Base-by-base conservation (phyloP, 352 stramenopile species). In the Globisporangium acanthophoron region DNA sequence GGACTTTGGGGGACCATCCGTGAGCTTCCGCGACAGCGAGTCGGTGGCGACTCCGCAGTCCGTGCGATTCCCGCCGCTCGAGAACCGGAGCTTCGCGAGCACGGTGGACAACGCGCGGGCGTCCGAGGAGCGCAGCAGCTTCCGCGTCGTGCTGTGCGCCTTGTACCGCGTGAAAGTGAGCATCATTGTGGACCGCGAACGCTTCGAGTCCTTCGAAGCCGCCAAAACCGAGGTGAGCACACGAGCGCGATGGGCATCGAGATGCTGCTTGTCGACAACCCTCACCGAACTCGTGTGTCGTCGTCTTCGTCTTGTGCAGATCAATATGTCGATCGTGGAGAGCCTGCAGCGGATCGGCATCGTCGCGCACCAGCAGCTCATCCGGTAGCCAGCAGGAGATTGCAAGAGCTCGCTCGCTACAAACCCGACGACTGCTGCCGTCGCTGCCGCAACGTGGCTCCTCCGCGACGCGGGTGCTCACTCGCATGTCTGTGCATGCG, bases 121-220 rank as follows among this genome's bases (percentile, higher is more conserved):
- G 46, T 63, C 48, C 11, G 66, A 75, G 7, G 59, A 76, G 41
- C 72, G 65, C 13, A 56, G 21, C 27, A 59, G 20, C 53, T 58
- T 74, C 39, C 67, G 71, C 56, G 71, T 86, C 43, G 73, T 78
- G 20, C 66, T 84, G 5, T 57, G 74, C 49, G 67, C 70, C 13
- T 82, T 92, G 78, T 83, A 87, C 35, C 55, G 61, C 39, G 61
- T 92, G 13, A 88, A 85, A 64, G 65, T 88, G n/a, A 73, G 65
- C 41, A 64, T 92, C 21, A 65, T 71, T 3, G 71, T 89, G 29
- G 78, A 90, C 54, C 73, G 67, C 3, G 58, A 66, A 35, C 67
- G 69, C 11, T 92, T 90, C 47, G 50, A 61, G 27, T 78, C 78
- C 0, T 56, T 88, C 7, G 81, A 92, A 52, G 59, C 60, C 1